Evolutionary conservation across 2,329 filamentous ascomycete genomes (phyloP).

Genomic region (Claviceps quebecensis): DNA sequence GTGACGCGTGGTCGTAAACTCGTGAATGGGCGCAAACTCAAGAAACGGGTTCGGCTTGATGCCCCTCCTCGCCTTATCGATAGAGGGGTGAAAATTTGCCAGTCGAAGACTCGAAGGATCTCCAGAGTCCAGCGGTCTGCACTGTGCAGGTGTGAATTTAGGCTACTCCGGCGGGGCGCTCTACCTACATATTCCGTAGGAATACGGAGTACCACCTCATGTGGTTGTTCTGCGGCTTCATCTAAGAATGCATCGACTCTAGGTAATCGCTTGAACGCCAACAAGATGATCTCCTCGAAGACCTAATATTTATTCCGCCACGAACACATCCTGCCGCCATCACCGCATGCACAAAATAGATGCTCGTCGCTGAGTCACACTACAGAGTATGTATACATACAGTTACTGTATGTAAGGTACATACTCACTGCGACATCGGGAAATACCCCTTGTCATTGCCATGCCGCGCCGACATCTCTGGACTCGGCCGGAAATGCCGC

Average conservation of each 20-base stretch:
- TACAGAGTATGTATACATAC: no score
- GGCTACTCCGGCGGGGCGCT: no score
- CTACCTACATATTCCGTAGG: no score
- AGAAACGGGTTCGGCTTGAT: background rate
- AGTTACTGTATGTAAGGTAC: no score
- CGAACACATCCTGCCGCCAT: conserved; percentile 13
- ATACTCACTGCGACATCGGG: conserved; percentile 8
- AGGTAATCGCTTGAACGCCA: no score
- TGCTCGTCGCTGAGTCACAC: conserved; percentile 8
- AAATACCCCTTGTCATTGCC: conserved; percentile 6
- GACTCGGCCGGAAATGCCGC: conserved; percentile 25
- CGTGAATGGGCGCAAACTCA: background rate
- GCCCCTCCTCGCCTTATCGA: conserved; percentile 10
- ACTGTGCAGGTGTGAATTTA: no score
- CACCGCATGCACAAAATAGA: background rate
- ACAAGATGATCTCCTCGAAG: no score
- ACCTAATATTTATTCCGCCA: conserved; percentile 8
- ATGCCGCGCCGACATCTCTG: conserved; percentile 8
- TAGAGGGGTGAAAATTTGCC: conserved; percentile 10
- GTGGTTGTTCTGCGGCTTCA: no score
- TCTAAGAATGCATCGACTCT: no score
- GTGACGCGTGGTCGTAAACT: background rate
- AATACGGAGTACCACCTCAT: no score
- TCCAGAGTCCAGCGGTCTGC: no score
- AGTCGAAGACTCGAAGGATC: no score